Evolutionary conservation across 1,139 yeast genomes (phyloP), one percentile per base, ranked within the genome.

Genomic region (Wickerhamomyces sp.): DNA sequence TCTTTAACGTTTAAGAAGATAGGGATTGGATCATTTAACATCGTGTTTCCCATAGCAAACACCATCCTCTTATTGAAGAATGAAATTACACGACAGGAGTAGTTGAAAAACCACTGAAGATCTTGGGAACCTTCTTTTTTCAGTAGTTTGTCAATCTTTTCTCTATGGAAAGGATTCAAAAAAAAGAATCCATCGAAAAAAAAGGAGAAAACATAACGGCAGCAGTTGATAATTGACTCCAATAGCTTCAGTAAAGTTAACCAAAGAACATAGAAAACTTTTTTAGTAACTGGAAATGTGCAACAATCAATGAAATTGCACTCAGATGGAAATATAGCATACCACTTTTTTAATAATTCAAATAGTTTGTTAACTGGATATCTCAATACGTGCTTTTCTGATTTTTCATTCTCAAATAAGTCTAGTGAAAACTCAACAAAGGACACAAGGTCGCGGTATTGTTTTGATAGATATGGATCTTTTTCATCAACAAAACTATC

Each of bases 11-110:
- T 36, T 15, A 39, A 27, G 27, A 39, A 48, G 0, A 28, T 22
- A 12, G 56, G 52, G 4, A 51, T 38, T 15, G 52, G 47, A 28
- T 52, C 49, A 28, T 46, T 47, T 16, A 49, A 22, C 0, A 49
- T 37, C 0, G 51, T 43, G 26, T 47, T 47, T 35, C 51, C 40
- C 10, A 38, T 18, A 7, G 49, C 27, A 30, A 41, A 49, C 1
- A 38, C 40, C 13, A 39, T 44, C 31, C 58, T 39, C 36, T 55
- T 44, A 3, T 16, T 19, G 7, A 54, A 27, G 29, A 42, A 54
- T 7, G 55, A 45, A n/a, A 48, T 32, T 2, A 47, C 30, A 17
- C 58, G 51, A 38, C 52, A 48, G 0, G 34, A 32, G 32, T 49
- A 52, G 29, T 49, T 48, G 14, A 47, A 42, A 32, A 36, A 47